phyloP scores from a whole-genome alignment of 202 grass and related monocot species.

The Sporobolus alterniflorus region DNA sequence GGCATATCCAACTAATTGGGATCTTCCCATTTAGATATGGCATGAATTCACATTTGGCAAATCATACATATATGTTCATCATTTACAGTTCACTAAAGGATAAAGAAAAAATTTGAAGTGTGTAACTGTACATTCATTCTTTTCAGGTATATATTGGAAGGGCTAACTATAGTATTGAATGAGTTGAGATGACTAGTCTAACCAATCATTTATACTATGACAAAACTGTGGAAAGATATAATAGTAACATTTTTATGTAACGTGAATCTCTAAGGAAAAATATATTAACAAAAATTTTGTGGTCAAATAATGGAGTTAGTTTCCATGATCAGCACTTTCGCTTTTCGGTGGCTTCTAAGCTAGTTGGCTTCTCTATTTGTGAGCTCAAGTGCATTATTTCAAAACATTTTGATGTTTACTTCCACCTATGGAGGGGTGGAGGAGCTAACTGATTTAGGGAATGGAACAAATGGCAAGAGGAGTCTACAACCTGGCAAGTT shows the following conservation, averaged over 20 bases:
- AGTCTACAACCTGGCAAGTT: too few species aligned
- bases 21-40: constrained; percentile 57
- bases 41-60: background rate
- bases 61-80: constrained; percentile 28
- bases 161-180: constrained; percentile 27
- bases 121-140: constrained; percentile 54
- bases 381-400: too few species aligned
- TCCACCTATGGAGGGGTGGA: too few species aligned
- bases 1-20: constrained; percentile 82
- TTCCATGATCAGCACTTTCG: too few species aligned
- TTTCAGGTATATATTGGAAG: constrained; percentile 5
- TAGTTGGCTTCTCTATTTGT: too few species aligned
- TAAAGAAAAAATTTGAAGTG: constrained; percentile 35
- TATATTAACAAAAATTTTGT: too few species aligned
- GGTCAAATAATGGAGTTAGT: too few species aligned
- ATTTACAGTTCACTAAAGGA: constrained; percentile 19
- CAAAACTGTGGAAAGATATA: constrained; percentile 9
- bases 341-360: too few species aligned
- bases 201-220: constrained; percentile 3
- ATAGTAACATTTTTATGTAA: background rate
- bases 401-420: too few species aligned
- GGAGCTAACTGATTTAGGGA: too few species aligned
- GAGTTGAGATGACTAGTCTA: constrained; percentile 1
- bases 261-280: too few species aligned
- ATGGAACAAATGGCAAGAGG: too few species aligned